Evolutionary conservation across 306 rosid species (phyloP), one percentile per base, ranked within the genome.

Genomic region (Pyrus betulifolia): DNA sequence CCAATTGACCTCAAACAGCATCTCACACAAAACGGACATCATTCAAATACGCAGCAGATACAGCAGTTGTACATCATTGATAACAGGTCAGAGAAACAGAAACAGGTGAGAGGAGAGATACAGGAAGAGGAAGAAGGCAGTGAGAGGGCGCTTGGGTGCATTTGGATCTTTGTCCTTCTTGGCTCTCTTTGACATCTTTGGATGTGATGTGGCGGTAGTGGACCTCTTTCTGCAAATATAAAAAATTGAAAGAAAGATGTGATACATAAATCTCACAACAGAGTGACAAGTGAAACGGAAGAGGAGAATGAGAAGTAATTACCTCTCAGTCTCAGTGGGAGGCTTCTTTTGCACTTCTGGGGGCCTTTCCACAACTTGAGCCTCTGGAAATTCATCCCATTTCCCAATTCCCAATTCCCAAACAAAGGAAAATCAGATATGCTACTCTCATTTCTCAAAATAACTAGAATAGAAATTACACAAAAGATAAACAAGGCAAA

Each of bases 71-170:
- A 51, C 21, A 17, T 15, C 55, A 51, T 2, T 17, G 55, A 51
- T 15, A 15, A 5, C 18, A 51, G 8, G 19, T 51, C 1, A 14
- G 1, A 21, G 21, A 46, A 1, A 6, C 1, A 18, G 15, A 27
- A 61, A 21, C 21, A 23, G 5, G 14, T 15, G 18, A 0, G 10
- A 17, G 17, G 14, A n/a, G 33, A 46, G 11, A 18, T 76, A 93
- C 97, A 93, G 27, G 81, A 94, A 94, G 55, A 89, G 40, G 74
- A 90, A 95, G 81, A 92, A 95, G 19, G 99, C 97, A 15, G 97
- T 92, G 4, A 80, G 60, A 75, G 99, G 97, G 28, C 97, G 99
- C 84, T 92, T 95, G 28, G 86, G 97, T 79, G 67, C 84, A 77
- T 89, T 90, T 13, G 93, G 90, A 81, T 90, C 91, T 83, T 86